Percentiles rank a stretch among this genome's conserved stretches.
These are phyloP conservation scores for Rhodosporidiobolus odoratus DNA, from an alignment of 768 basidiomycete genomes.

Conservation along the genomic window DNA sequence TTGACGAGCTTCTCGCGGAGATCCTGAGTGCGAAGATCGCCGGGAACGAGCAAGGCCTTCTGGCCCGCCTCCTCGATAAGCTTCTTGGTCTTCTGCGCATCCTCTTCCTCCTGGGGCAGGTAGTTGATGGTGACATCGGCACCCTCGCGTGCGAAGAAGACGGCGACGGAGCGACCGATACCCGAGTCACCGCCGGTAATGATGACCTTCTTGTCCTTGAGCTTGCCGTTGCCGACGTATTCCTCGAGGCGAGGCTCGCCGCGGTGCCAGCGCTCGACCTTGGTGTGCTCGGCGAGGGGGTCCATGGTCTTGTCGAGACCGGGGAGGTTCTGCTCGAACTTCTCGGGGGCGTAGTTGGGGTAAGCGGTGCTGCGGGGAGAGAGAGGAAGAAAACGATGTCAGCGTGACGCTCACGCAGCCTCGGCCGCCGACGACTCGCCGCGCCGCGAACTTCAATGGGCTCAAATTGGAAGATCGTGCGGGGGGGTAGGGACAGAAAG, in stretches of 20 bases:
- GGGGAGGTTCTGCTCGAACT: slow-evolving; percentile 8
- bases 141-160: slow-evolving; percentile 50
- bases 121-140: slow-evolving; percentile 52
- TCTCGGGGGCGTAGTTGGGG: slow-evolving; percentile 12
- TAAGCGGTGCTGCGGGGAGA: slow-evolving; percentile 24
- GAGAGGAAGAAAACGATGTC: background rate
- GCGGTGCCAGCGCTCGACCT: slow-evolving; percentile 53
- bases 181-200: slow-evolving; percentile 55
- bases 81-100: slow-evolving; percentile 52
- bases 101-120: slow-evolving; percentile 57
- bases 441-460: too few relatives aligned
- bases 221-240: slow-evolving; percentile 56
- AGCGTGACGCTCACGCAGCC: too few relatives aligned
- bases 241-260: slow-evolving; percentile 55
- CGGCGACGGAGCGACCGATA: slow-evolving; percentile 35
- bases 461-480: too few relatives aligned
- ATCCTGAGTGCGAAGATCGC: slow-evolving; percentile 51
- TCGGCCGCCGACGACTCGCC: too few relatives aligned
- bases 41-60: slow-evolving; percentile 44
- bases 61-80: slow-evolving; percentile 52
- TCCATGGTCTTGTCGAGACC: slow-evolving; percentile 48
- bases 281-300: slow-evolving; percentile 38
- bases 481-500: too few relatives aligned
- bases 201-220: slow-evolving; percentile 52
- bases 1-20: slow-evolving; percentile 53